phyloP scores from a whole-genome alignment of 2,329 filamentous ascomycete genomes.

The Colletotrichum abscissum region DNA sequence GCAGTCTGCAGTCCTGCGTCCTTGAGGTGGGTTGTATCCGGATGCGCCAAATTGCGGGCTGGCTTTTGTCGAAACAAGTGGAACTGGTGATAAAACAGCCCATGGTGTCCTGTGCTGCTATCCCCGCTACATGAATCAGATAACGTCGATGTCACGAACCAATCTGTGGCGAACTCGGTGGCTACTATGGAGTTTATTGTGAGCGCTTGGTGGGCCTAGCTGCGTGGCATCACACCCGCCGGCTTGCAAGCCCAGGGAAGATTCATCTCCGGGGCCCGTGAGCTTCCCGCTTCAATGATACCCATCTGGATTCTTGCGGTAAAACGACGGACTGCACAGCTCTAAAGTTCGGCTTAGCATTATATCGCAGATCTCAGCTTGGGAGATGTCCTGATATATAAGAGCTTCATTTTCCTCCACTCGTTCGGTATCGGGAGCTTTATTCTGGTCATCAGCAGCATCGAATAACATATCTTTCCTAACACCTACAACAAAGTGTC shows the following conservation, averaged over 20 bases:
- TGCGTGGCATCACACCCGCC: not conserved
- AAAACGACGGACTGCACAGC: not conserved
- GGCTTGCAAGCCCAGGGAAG: not conserved
- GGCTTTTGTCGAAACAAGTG: not conserved
- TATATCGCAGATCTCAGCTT: too few species aligned
- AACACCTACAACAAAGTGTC: not conserved
- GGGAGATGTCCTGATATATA: not conserved
- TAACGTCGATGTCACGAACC: not conserved
- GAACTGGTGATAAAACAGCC: not conserved
- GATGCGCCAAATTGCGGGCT: too few species aligned
- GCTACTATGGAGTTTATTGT: not conserved
- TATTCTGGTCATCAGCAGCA: too few species aligned
- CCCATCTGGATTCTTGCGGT: not conserved
- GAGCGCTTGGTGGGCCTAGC: not conserved
- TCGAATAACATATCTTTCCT: not conserved
- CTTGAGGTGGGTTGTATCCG: too few species aligned
- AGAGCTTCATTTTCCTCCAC: not conserved
- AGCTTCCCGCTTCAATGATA: not conserved
- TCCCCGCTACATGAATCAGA: not conserved
- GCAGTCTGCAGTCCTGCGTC: too few species aligned
- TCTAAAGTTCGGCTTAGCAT: not conserved
- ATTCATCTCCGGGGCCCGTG: constrained; percentile 1
- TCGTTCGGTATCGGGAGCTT: not conserved
- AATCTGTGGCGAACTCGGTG: not conserved
- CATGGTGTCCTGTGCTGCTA: not conserved